Base-by-base conservation (phyloP, 2,329 filamentous ascomycete genomes). In the Byssothecium circinans region DNA sequence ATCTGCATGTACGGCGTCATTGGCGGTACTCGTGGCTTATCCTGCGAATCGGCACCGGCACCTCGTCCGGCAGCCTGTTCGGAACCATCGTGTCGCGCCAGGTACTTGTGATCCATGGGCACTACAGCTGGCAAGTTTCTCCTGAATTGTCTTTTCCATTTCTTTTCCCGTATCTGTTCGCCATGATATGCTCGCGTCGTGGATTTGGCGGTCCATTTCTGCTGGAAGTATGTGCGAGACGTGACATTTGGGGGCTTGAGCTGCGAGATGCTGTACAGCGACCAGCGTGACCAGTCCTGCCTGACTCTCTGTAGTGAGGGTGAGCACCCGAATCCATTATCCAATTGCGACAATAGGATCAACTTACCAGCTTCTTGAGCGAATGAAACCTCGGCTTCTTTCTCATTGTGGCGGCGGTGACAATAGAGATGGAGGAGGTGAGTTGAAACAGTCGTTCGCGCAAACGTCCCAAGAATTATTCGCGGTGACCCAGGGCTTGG, bases 261-360 rank as follows among this genome's bases (percentile, higher is more conserved):
- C 58, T 81, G 81, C 41, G 78, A 75, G 57, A 99, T 76, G 75
- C 96, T 96, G 83, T 89, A 99, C 55, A 99, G 81, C 69, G 95
- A 96, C 80, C 90, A 91, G 77, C 96, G 95, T 79, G 90, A 95
- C 94, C 92, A 96, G 78, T 91, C 90, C 78, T 94, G 89, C 64
- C 92, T 87, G 72, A 96, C 72, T 88, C 90, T 95, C 91, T 97
- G 69, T 47, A 41, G 51, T 14, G 15, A 18, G 15, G 25, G 50
- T 59, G 41, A 61, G 58, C 27, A 29, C 15, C 8, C 23, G 15
- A 20, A 17, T 41, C 34, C 18, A 17, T 19, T 35, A 45, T 43
- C 36, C 19, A 15, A 30, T 34, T 18, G 8, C 39, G 36, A 25
- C 18, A 39, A n/a, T 6, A 36, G 7, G 10, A n/a, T 5, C 34